phyloP scores from a whole-genome alignment of 1,284 basidiomycete genomes.

The Ustilago nuda region DNA sequence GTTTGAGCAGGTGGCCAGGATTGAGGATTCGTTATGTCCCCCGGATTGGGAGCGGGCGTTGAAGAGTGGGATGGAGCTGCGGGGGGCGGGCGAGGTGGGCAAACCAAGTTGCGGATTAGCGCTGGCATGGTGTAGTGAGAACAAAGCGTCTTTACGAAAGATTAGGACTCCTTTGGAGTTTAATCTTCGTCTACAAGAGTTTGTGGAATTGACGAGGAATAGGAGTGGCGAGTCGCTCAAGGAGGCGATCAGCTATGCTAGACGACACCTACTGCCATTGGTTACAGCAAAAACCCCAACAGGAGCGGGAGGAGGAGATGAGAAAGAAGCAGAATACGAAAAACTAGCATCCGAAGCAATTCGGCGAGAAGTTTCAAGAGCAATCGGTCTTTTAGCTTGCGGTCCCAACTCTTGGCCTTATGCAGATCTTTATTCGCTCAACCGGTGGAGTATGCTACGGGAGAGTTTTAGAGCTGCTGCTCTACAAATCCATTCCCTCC shows the following conservation, averaged over 20 bases:
- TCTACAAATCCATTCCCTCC: conserved; percentile 56
- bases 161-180: conserved; percentile 88
- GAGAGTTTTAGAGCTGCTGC: conserved; percentile 52
- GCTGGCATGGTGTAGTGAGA: conserved; percentile 94
- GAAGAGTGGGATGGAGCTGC: conserved; percentile 8
- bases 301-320: not conserved
- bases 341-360: conserved; percentile 31
- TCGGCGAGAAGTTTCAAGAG: conserved; percentile 31
- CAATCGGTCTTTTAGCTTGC: conserved; percentile 63
- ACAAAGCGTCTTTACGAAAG: conserved; percentile 89
- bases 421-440: conserved; percentile 54
- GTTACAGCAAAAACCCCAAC: conserved; percentile 73
- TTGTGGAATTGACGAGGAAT: conserved; percentile 80
- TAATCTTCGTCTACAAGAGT: conserved; percentile 93
- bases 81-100: not conserved
- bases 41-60: not conserved
- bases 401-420: conserved; percentile 40
- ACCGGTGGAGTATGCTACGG: conserved; percentile 46
- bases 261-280: conserved; percentile 80
- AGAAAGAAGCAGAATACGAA: conserved; percentile 43
- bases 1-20: conserved; percentile 85
- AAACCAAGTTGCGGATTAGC: conserved; percentile 85
- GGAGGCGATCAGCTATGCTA: conserved; percentile 86
- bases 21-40: conserved; percentile 80
- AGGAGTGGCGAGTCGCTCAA: conserved; percentile 68